Base-by-base conservation (phyloP, 2,329 filamentous ascomycete species). In the Scopulariopsis brevicaulis region DNA sequence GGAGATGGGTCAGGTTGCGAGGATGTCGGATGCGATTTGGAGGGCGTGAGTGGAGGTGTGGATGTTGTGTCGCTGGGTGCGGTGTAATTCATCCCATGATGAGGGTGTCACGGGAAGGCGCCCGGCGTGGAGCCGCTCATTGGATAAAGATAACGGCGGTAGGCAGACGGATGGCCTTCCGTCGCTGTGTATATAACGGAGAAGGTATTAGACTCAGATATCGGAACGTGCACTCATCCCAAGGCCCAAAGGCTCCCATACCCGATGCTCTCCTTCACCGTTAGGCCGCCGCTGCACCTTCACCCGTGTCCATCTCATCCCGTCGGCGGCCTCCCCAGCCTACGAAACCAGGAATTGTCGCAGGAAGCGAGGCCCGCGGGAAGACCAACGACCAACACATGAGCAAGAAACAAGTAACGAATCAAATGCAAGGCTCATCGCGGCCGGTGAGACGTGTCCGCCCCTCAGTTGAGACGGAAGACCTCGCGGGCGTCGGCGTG, bases 1-100 rank as follows among this genome's bases (percentile, higher is more conserved):
- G 58, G 89, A 94, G 75, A 97, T 97, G 93, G 77, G 73, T 48
- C 81, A 90, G 71, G 91, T 96, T 35, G 84, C 84, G 1, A 87
- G 81, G 68, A 93, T 97, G 85, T 84, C 90, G 10, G 93, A 97
- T 79, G 92, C 91, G n/a, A 91, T 96, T 58, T 96, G 89, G 82
- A 79, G 89, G 53, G 53, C 18, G n/a, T 55, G 46, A 50, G 14
- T n/a, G n/a, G n/a, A n/a, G n/a, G 51, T 54, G 56, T 20, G 35
- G 50, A 58, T 22, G 43, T 14, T 8, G 12, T 10, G 24, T 55
- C 20, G 11, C 22, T 22, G 20, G 24, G 18, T 55, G 53, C 34
- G 5, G 43, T 50, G 46, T 50, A 50, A 50, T 24, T 11, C 20
- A 50, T 50, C 15, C 10, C 52, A 32, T 54, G 34, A 22, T 10